These are phyloP conservation scores for Fusarium tricinctum DNA, from an alignment of 2,329 filamentous ascomycete genomes.

Conservation along the genomic window DNA sequence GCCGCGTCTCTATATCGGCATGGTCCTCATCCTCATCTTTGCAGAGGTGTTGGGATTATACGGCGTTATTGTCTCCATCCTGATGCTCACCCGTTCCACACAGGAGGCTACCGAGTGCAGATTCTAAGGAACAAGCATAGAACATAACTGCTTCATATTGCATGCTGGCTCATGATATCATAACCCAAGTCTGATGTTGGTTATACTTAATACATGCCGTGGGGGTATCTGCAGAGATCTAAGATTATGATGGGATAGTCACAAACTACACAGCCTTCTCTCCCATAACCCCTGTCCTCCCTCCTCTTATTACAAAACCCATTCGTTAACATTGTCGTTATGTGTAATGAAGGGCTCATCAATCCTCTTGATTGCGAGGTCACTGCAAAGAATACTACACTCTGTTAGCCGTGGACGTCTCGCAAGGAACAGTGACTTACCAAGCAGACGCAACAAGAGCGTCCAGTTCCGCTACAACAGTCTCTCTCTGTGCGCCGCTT, in stretches of 20 bases:
- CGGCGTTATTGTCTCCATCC: constrained; percentile 63
- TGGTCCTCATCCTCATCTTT: constrained; percentile 65
- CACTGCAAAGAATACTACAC: constrained; percentile 88
- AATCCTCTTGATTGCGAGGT: constrained; percentile 93
- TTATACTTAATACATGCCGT: constrained; percentile 37
- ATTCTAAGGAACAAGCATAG: constrained; percentile 41
- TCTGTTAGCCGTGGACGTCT: constrained; percentile 5
- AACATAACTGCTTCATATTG: background rate
- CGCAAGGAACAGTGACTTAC: constrained; percentile 62
- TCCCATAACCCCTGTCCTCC: constrained; percentile 23
- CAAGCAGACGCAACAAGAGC: constrained; percentile 91
- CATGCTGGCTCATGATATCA: background rate
- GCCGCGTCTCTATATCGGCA: constrained; percentile 61
- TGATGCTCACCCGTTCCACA: constrained; percentile 62
- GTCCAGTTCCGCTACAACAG: constrained; percentile 89
- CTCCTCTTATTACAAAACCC: constrained; percentile 71
- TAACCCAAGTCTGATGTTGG: constrained; percentile 9
- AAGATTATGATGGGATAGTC: constrained; percentile 42
- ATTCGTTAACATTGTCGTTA: constrained; percentile 82
- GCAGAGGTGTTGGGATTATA: constrained; percentile 62
- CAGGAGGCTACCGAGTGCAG: constrained; percentile 56
- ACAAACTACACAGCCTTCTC: constrained; percentile 34
- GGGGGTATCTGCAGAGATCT: constrained; percentile 50
- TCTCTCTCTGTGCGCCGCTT: constrained; percentile 79
- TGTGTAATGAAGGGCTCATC: constrained; percentile 89